Base-by-base conservation (phyloP, 2,329 filamentous ascomycete species). In the Sarocladium brachiariae region DNA sequence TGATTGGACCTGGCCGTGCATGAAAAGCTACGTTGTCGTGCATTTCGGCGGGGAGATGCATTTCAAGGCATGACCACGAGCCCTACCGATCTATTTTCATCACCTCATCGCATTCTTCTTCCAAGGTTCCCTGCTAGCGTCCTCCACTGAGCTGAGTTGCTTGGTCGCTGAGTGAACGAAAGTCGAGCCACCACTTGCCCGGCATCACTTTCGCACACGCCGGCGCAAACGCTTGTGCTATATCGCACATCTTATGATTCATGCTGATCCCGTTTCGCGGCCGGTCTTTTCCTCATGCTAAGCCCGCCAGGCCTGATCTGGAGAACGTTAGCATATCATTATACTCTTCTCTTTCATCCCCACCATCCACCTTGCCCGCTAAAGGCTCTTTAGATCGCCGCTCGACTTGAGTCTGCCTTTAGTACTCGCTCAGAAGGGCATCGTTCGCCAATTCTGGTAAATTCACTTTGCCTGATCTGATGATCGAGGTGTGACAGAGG, bases 1-100 rank as follows among this genome's bases (percentile, higher is more conserved):
- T 47, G 43, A 47, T 47, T 47, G 43, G 43, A 23, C 43, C 25
- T 23, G 24, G 4, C 27, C 43, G 27, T 47, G 27, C 43, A 33
- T 31, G 10, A 33, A n/a, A n/a, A 7, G 27, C 43, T 47, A 47
- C 43, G 43, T 47, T 47, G 43, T 47, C 43, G 43, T 47, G 43
- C 43, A 47, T 47, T n/a, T 24, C 39, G 25, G 18, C 13, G 18
- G 10, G 4, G 8, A 13, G 43, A 18, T 16, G 19, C 27, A 13
- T 3, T 11, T 4, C 13, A 25, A 25, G 8, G n/a, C 25, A 47
- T 3, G 21, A 33, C 21, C 43, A 33, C 11, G 27, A 33, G 43
- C 43, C 27, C 43, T 10, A 18, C 9, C 23, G 24, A 33, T 47
- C 43, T 47, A 47, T 47, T 47, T 47, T 47, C 43, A 23, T 21